phyloP scores from a whole-genome alignment of 129 eudicot genomes.

The Ambrosia trifida region DNA sequence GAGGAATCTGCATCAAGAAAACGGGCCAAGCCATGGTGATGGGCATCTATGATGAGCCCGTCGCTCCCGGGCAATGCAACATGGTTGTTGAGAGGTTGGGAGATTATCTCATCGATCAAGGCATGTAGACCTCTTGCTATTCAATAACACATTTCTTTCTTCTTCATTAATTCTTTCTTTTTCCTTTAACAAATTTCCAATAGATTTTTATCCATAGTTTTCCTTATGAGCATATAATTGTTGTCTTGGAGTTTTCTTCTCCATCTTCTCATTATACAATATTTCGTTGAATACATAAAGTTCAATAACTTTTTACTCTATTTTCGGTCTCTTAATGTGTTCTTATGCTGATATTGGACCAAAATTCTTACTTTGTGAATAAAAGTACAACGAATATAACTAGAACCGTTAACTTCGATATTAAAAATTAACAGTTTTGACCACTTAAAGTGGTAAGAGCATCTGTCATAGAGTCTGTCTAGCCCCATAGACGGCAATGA shows the following conservation, averaged over 20 bases:
- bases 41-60: conserved; percentile 77
- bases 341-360: background rate
- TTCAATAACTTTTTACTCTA: background rate
- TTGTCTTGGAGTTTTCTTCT: conserved; percentile 11
- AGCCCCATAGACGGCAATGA: no score
- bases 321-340: background rate
- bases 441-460: no score
- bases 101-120: conserved; percentile 77
- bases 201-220: background rate
- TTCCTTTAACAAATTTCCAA: background rate
- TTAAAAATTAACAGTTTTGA: no score
- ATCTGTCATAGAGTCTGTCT: no score
- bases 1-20: conserved; percentile 73
- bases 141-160: conserved; percentile 5
- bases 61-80: conserved; percentile 88
- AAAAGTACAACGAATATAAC: no score
- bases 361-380: no score
- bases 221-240: background rate
- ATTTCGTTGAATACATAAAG: conserved; percentile 1
- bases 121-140: conserved; percentile 38
- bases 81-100: conserved; percentile 89
- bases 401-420: no score
- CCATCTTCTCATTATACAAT: background rate
- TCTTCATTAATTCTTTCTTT: background rate
- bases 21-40: conserved; percentile 67